Evolutionary conservation across 2,329 filamentous ascomycete genomes (phyloP).

Genomic region (Aotearoamyces nothofagi): DNA sequence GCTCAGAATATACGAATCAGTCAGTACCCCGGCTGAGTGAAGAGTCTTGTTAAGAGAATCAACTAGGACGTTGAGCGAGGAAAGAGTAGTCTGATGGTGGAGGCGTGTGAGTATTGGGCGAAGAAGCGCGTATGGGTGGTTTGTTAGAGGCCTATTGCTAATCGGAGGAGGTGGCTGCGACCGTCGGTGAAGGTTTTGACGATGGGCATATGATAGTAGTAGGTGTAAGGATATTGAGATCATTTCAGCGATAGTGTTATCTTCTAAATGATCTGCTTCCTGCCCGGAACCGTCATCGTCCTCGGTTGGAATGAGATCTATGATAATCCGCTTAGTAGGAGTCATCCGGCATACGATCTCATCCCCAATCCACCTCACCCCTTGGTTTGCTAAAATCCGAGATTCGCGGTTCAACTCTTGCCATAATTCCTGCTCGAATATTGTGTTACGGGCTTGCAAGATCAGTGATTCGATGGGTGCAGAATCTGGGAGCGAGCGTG

Average conservation of each 20-base stretch:
- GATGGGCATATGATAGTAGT: conserved; percentile 65
- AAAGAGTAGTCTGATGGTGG: conserved; percentile 13
- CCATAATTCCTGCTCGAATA: conserved; percentile 78
- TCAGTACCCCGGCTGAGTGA: conserved; percentile 10
- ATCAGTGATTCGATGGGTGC: conserved; percentile 52
- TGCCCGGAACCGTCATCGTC: conserved; percentile 21
- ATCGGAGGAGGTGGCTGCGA: conserved; percentile 44
- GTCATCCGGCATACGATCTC: conserved; percentile 39
- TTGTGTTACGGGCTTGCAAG: conserved; percentile 59
- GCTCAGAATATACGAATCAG: conserved; percentile 7
- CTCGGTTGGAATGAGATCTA: conserved; percentile 54
- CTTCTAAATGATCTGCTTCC: conserved; percentile 17
- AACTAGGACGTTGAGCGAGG: conserved; percentile 10
- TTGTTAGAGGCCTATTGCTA: conserved; percentile 30
- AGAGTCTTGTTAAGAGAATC: conserved; percentile 11
- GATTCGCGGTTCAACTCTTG: conserved; percentile 78
- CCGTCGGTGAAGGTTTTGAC: conserved; percentile 54
- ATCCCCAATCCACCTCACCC: conserved; percentile 47
- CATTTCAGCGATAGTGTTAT: conserved; percentile 43
- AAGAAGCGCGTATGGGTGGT: conserved; percentile 38
- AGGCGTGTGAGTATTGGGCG: conserved; percentile 30
- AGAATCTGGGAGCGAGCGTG: conserved; percentile 37
- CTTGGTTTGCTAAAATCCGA: conserved; percentile 53
- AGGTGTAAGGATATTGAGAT: conserved; percentile 56
- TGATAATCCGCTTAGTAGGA: conserved; percentile 38